Conservation (phyloP, 2,329 filamentous ascomycete genomes). For the Pseudogymnoascus destructans region DNA sequence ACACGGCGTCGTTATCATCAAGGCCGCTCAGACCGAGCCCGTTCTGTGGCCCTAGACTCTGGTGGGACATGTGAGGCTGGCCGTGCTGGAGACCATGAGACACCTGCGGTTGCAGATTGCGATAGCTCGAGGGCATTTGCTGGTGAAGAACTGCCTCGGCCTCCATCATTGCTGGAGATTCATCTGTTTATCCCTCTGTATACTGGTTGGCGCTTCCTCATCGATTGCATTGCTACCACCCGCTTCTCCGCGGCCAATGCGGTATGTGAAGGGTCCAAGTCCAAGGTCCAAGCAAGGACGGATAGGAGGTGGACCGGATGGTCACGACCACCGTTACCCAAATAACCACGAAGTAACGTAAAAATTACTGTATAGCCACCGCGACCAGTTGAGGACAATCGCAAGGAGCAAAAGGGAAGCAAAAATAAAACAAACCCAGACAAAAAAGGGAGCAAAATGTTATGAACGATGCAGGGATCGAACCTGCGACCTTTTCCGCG, state of each 20-base stretch:
- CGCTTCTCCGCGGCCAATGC: neutral
- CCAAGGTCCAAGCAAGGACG: neutral
- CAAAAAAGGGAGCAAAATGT: conserved; percentile 8
- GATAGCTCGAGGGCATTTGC: conserved; percentile 22
- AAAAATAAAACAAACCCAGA: conserved; percentile 6
- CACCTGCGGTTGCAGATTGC: conserved; percentile 24
- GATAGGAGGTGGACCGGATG: neutral
- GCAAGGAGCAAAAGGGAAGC: neutral
- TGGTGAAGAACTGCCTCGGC: conserved; percentile 12
- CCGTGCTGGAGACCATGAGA: conserved; percentile 25
- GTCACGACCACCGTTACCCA: neutral
- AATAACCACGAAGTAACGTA: neutral
- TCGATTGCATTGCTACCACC: conserved; percentile 1
- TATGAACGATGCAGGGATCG: conserved; percentile 15
- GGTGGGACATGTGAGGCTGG: conserved; percentile 20
- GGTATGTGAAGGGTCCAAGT: neutral
- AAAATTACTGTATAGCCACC: neutral
- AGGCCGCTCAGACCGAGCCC: conserved; percentile 30
- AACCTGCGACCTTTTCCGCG: conserved; percentile 15
- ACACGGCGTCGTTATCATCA: conserved; percentile 28
- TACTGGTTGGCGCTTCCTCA: conserved; percentile 4
- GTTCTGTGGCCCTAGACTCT: conserved; percentile 27
- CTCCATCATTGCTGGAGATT: conserved; percentile 3
- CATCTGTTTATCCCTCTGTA: neutral
- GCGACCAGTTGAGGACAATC: neutral